Percentiles rank a stretch among this genome's conserved stretches.
phyloP scores from a whole-genome alignment of 257 asterid genomes.

The Salvia miltiorrhiza region DNA sequence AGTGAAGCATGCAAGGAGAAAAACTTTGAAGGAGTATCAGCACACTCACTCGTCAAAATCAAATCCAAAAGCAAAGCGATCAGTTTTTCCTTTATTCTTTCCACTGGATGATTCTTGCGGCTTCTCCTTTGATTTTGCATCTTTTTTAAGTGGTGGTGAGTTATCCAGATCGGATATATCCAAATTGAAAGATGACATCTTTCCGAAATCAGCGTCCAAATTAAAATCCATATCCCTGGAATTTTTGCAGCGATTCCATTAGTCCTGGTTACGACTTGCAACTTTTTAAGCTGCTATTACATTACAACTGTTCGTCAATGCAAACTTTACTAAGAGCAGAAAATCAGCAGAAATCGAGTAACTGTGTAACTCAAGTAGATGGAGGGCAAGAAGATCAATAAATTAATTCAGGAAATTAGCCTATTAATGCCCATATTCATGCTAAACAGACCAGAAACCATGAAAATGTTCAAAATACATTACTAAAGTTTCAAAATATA shows the following conservation, averaged over 20 bases:
- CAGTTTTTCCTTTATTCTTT: slow-evolving; percentile 50
- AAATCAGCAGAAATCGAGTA: slow-evolving; percentile 4
- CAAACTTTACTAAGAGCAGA: slow-evolving; percentile 8
- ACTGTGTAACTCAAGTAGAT: slow-evolving; percentile 1
- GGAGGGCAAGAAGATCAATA: slow-evolving; percentile 4
- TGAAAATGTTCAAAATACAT: slow-evolving; percentile 4
- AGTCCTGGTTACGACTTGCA: slow-evolving; percentile 13
- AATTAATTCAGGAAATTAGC: neutral
- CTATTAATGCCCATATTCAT: slow-evolving; percentile 11
- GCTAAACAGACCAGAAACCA: slow-evolving; percentile 11
- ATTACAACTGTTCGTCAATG: neutral
- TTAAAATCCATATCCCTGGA: slow-evolving; percentile 88
- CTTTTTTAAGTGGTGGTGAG: slow-evolving; percentile 60
- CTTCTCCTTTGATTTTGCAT: slow-evolving; percentile 54
- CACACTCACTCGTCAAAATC: slow-evolving; percentile 79
- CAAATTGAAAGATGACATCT: slow-evolving; percentile 67
- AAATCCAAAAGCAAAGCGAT: slow-evolving; percentile 60
- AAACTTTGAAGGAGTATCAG: slow-evolving; percentile 11
- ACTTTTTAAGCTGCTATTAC: slow-evolving; percentile 9
- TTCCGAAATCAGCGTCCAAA: slow-evolving; percentile 80
- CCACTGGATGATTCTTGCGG: slow-evolving; percentile 43
- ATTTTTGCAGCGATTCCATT: slow-evolving; percentile 22
- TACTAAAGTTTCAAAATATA: slow-evolving; percentile 3
- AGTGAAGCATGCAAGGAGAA: slow-evolving; percentile 3
- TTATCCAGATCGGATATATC: slow-evolving; percentile 81